Conservation (phyloP, 2,329 filamentous ascomycete genomes). For the Monosporascus sp. region DNA sequence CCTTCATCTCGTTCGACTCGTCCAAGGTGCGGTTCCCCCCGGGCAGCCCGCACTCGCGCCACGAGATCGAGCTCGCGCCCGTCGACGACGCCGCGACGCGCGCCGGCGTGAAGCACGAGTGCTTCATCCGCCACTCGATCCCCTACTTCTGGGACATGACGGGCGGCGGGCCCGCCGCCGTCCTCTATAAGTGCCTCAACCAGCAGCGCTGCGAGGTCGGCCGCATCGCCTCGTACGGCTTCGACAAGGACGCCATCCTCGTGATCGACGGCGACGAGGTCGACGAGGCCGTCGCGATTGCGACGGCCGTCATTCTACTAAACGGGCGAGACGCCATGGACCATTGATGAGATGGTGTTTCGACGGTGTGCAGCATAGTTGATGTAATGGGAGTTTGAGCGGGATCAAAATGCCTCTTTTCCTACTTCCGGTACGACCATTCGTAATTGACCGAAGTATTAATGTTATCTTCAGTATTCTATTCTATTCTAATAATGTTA, state of each 20-base stretch:
- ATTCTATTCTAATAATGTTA: too few relatives aligned
- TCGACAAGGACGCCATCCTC: slow-evolving; percentile 27
- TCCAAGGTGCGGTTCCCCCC: slow-evolving; percentile 25
- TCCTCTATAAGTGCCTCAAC: slow-evolving; percentile 30
- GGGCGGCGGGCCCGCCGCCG: slow-evolving; percentile 17
- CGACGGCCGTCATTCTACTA: slow-evolving; percentile 26
- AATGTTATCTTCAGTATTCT: too few relatives aligned
- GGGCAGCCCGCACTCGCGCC: slow-evolving; percentile 23
- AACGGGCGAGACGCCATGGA: slow-evolving; percentile 31
- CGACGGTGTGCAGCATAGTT: neutral
- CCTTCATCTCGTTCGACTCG: slow-evolving; percentile 28
- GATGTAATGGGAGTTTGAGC: neutral
- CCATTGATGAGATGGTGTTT: slow-evolving; percentile 9
- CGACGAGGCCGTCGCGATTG: slow-evolving; percentile 25
- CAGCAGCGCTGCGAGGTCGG: slow-evolving; percentile 29
- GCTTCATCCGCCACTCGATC: slow-evolving; percentile 27
- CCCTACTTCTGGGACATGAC: slow-evolving; percentile 34
- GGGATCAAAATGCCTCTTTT: neutral
- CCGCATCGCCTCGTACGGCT: slow-evolving; percentile 24
- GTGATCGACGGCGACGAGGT: slow-evolving; percentile 25
- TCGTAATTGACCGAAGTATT: too few relatives aligned
- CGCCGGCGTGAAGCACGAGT: slow-evolving; percentile 25
- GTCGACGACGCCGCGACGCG: slow-evolving; percentile 18
- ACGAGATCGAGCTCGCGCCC: slow-evolving; percentile 26
- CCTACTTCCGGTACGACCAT: too few relatives aligned